Evolutionary conservation across 164 flowering plant genomes (phyloP).

Genomic region (Cinnamomum chago): DNA sequence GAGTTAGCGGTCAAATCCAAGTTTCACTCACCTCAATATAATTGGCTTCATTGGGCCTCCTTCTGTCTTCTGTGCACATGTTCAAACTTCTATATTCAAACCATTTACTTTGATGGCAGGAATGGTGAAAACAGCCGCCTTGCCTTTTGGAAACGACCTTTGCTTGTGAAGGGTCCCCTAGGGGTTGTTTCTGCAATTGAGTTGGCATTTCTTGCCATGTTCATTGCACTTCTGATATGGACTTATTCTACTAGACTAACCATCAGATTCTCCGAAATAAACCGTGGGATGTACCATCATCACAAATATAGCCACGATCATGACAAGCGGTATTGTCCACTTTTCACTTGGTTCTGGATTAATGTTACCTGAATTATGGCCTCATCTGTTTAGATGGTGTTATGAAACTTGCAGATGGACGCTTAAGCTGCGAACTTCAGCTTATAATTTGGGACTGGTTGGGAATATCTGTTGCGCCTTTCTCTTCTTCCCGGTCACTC

Average conservation of each 20-base stretch:
- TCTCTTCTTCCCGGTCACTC: constrained; percentile 70
- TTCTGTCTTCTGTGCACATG: background rate
- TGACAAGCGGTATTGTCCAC: constrained; percentile 30
- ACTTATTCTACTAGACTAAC: constrained; percentile 29
- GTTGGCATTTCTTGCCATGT: constrained; percentile 50
- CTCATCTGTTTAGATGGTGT: background rate
- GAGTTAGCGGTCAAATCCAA: background rate
- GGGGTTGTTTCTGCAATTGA: constrained; percentile 63
- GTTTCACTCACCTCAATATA: background rate
- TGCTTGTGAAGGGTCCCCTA: constrained; percentile 65
- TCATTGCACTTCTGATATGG: constrained; percentile 69
- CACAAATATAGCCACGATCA: constrained; percentile 7
- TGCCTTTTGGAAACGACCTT: constrained; percentile 37
- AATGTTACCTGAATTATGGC: background rate
- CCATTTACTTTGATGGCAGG: background rate
- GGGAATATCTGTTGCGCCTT: constrained; percentile 65
- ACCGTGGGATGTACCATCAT: constrained; percentile 14
- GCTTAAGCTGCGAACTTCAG: constrained; percentile 35
- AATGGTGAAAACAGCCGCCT: background rate
- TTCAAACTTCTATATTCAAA: background rate
- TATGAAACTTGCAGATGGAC: constrained; percentile 47
- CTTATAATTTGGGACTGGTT: constrained; percentile 40
- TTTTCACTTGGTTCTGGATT: background rate
- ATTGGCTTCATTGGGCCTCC: background rate
- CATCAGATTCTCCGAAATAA: constrained; percentile 26